Evolutionary conservation across 352 stramenopile species (phyloP).

Genomic region (Blastocystis sp.): DNA sequence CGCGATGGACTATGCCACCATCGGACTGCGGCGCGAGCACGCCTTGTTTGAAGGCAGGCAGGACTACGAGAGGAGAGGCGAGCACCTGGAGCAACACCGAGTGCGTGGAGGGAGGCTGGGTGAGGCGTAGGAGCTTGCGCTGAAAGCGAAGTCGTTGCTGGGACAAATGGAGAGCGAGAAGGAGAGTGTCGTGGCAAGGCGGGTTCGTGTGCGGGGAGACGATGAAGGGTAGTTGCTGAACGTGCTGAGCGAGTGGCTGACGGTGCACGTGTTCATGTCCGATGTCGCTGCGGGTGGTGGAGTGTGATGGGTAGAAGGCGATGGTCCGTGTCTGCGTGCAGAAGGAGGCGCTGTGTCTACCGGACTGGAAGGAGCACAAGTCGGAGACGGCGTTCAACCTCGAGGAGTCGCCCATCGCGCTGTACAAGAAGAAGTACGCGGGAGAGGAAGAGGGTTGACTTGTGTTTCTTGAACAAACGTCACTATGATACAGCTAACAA

Average conservation of each 20-base stretch:
- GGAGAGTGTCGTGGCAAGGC: background rate
- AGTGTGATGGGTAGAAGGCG: background rate
- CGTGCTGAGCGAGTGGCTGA: constrained; percentile 65
- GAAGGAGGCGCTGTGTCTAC: background rate
- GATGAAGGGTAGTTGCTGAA: constrained; percentile 33
- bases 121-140: background rate
- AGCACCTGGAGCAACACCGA: constrained; percentile 42
- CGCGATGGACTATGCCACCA: constrained; percentile 22
- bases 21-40: background rate
- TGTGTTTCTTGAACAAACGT: background rate
- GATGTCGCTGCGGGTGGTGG: background rate
- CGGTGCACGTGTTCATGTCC: constrained; percentile 15
- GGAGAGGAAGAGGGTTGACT: background rate
- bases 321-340: background rate
- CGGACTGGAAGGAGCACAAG: background rate
- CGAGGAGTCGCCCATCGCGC: background rate
- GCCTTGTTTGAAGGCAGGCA: background rate
- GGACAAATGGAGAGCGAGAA: constrained; percentile 1
- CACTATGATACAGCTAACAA: background rate
- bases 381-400: background rate
- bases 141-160: constrained; percentile 17
- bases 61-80: background rate
- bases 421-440: constrained; percentile 15
- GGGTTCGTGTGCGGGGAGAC: background rate
- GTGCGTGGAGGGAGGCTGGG: background rate